Conservation (phyloP, 352 stramenopile species). For the Phytophthora vignae region DNA sequence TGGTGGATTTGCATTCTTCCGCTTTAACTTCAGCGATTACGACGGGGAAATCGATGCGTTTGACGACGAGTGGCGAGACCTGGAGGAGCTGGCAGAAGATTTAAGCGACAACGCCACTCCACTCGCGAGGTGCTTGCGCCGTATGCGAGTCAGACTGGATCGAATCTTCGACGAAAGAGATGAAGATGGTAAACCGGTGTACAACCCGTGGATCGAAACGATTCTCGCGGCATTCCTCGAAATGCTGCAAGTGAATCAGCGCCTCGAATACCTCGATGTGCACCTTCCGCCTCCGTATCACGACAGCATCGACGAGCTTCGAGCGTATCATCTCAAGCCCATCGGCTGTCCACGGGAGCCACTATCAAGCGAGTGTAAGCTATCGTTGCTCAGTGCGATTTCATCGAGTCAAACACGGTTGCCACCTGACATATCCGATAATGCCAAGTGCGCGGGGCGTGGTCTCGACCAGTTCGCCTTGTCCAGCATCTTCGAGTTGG, state of each 20-base stretch:
- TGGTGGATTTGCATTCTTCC: not conserved
- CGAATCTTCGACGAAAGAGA: not conserved
- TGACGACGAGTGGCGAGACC: not conserved
- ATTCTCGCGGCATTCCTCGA: not conserved
- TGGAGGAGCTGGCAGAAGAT: not conserved
- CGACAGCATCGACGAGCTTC: not conserved
- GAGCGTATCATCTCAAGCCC: constrained; percentile 4
- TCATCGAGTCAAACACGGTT: not conserved
- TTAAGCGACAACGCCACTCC: not conserved
- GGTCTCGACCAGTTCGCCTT: not conserved
- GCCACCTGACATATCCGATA: not conserved
- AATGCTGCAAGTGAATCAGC: constrained; percentile 6
- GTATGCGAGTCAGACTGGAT: not conserved
- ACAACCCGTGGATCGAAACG: not conserved
- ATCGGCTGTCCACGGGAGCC: not conserved
- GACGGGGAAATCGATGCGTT: not conserved
- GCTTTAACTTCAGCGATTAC: not conserved
- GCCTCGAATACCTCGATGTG: constrained; percentile 4
- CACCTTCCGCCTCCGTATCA: constrained; percentile 1
- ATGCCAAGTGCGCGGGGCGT: not conserved
- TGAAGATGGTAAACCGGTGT: not conserved
- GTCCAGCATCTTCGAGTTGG: not conserved
- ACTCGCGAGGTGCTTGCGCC: not conserved
- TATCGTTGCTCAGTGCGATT: constrained; percentile 7
- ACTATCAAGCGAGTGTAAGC: not conserved